A percentile compares a stretch with the other conserved stretches of the same genome.
Evolutionary conservation across 2,329 filamentous ascomycete genomes (phyloP).

Genomic region (Curvularia eragrostidis): DNA sequence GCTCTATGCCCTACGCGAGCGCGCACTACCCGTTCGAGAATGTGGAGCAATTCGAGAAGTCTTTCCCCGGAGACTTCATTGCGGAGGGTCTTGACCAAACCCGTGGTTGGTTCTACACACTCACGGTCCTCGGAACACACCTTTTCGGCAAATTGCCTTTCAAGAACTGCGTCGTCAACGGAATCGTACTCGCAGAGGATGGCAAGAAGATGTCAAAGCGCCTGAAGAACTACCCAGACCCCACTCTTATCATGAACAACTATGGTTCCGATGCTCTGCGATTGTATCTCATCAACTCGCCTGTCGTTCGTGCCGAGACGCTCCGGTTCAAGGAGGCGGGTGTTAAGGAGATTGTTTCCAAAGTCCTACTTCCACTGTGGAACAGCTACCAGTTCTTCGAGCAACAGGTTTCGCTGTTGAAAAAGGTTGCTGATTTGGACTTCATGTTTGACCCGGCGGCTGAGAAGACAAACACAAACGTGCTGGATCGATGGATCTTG

Average conservation of each 20-base stretch:
- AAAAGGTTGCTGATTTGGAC: conserved; percentile 81
- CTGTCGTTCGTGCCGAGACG: conserved; percentile 89
- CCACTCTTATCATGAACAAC: conserved; percentile 78
- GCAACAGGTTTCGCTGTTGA: conserved; percentile 81
- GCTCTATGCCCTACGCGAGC: conserved; percentile 92
- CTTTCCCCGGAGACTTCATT: conserved; percentile 92
- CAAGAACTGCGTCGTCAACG: conserved; percentile 96
- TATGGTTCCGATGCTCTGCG: conserved; percentile 93
- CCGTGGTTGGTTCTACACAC: conserved; percentile 94
- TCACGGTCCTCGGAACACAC: conserved; percentile 86
- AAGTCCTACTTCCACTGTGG: conserved; percentile 89
- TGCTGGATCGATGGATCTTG: conserved; percentile 96
- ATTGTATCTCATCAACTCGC: conserved; percentile 96
- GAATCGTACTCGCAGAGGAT: conserved; percentile 90
- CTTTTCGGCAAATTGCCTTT: conserved; percentile 86
- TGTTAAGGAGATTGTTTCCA: conserved; percentile 93
- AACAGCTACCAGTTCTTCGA: conserved; percentile 98
- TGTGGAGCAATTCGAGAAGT: conserved; percentile 76
- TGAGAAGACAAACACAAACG: conserved; percentile 80
- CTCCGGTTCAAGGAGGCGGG: conserved; percentile 89
- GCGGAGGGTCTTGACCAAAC: conserved; percentile 94
- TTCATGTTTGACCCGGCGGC: conserved; percentile 79
- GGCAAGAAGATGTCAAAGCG: conserved; percentile 99
- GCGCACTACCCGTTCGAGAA: conserved; percentile 94
- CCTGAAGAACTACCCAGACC: conserved; percentile 94